Base-by-base conservation (phyloP, 2,329 filamentous ascomycete genomes). In the Aureobasidium vineae region DNA sequence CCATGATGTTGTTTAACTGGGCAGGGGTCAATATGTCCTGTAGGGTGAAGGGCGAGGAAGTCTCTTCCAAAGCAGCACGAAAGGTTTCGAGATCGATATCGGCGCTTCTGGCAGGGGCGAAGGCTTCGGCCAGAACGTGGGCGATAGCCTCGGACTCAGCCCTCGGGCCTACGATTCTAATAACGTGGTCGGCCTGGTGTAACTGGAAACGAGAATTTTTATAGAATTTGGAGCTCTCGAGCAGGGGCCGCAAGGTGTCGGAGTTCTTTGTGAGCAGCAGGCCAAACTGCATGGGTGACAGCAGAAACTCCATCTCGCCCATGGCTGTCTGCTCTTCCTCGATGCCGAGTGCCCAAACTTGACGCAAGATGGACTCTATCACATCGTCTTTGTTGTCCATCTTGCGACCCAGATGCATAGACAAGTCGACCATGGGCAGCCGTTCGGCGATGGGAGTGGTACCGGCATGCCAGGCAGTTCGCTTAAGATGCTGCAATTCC, bases 301-400 rank as follows among this genome's bases (percentile, higher is more conserved):
- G 50, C 13, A 65, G 13, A 21, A 69, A 65, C 38, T 69, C 66
- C 36, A 68, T 40, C 36, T 69, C 60, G 15, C 68, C 68, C 3
- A 33, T 19, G 5, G 28, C 47, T 13, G 63, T 49, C 10, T 50
- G 19, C 38, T 69, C 68, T 53, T 67, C 64, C 33, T 68, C 60
- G 8, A 57, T 45, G 21, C 60, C 43, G 5, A 68, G 40, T 4
- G 47, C 40, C 68, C 68, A 69, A 26, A 16, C 41, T 15, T 56
- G 21, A 19, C 68, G 66, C 38, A 69, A 47, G 4, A 63, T 67
- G 5, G 31, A 21, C 2, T 60, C 43, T 33, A 57, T 47, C 0
- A 66, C 40, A 28, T 33, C 41, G 23, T 54, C 47, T 28, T 64
- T 63, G 33, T 41, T 50, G 60, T 53, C 41, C 60, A 63, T 40